Conservation (phyloP, 345 rosid species). For the Heritiera littoralis region DNA sequence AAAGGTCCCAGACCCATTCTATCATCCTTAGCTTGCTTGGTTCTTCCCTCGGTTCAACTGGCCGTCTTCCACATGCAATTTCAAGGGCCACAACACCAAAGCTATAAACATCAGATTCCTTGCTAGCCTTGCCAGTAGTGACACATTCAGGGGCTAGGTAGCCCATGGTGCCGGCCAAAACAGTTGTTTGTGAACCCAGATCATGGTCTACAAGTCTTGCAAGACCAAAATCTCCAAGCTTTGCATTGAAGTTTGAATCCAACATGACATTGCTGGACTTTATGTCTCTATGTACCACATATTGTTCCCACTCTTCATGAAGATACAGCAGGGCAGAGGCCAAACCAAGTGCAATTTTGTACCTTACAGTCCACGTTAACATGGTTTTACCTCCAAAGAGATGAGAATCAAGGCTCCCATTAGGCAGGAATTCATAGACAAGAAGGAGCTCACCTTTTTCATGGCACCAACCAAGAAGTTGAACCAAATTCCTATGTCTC, state of each 20-base stretch:
- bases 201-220: slow-evolving; percentile 39
- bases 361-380: slow-evolving; percentile 38
- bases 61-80: slow-evolving; percentile 45
- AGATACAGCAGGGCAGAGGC: slow-evolving; percentile 51
- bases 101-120: slow-evolving; percentile 53
- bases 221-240: slow-evolving; percentile 55
- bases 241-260: slow-evolving; percentile 52
- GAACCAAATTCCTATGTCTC: slow-evolving; percentile 56
- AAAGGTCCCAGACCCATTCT: slow-evolving; percentile 55
- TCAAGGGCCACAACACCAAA: slow-evolving; percentile 53
- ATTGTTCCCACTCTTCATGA: slow-evolving; percentile 61
- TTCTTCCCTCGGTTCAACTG: slow-evolving; percentile 36
- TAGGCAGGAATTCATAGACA: slow-evolving; percentile 57
- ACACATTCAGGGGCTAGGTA: slow-evolving; percentile 36
- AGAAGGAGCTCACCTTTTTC: slow-evolving; percentile 47
- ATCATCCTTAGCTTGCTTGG: slow-evolving; percentile 37
- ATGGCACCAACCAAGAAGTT: slow-evolving; percentile 59
- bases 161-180: slow-evolving; percentile 35
- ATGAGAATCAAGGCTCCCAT: slow-evolving; percentile 54
- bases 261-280: slow-evolving; percentile 54
- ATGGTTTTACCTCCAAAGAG: slow-evolving; percentile 36
- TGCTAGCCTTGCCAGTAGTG: slow-evolving; percentile 26
- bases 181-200: slow-evolving; percentile 39
- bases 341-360: slow-evolving; percentile 47
- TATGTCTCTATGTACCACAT: slow-evolving; percentile 54